phyloP scores from a whole-genome alignment of 2,329 filamentous ascomycete genomes.

The Diplodia scrobiculata region DNA sequence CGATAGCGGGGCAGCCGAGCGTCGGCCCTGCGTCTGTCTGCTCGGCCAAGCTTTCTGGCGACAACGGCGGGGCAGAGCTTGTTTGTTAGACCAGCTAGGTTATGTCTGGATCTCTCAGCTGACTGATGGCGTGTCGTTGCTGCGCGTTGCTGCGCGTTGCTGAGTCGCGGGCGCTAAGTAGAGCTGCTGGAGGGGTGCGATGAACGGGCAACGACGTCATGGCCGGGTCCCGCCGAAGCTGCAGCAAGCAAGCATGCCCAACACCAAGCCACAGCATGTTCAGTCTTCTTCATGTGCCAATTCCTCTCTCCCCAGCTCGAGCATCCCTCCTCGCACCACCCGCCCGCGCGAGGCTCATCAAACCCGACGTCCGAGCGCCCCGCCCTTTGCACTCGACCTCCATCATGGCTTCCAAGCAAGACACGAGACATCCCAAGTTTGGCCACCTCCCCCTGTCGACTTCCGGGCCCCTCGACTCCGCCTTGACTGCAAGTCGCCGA shows the following conservation, averaged over 20 bases:
- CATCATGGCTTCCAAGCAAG: slow-evolving; percentile 11
- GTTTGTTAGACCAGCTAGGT: neutral
- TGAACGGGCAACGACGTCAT: slow-evolving; percentile 2
- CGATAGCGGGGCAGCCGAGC: too few relatives aligned
- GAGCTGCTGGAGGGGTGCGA: neutral
- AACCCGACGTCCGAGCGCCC: neutral
- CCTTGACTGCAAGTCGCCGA: slow-evolving; percentile 40
- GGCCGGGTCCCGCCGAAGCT: neutral
- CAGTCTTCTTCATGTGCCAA: too few relatives aligned
- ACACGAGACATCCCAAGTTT: slow-evolving; percentile 37
- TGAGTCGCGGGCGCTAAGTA: slow-evolving; percentile 1
- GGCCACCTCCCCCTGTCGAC: slow-evolving; percentile 47
- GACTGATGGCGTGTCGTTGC: neutral
- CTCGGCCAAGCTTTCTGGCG: slow-evolving; percentile 10
- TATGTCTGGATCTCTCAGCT: slow-evolving; percentile 1
- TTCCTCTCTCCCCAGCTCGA: too few relatives aligned
- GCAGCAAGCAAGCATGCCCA: neutral
- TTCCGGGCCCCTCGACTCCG: slow-evolving; percentile 47
- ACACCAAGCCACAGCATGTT: neutral
- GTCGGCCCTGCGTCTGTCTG: neutral
- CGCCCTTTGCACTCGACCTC: slow-evolving; percentile 3
- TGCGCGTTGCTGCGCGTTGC: neutral
- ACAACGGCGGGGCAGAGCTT: slow-evolving; percentile 15
- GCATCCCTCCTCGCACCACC: neutral
- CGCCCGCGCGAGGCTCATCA: neutral